Evolutionary conservation across 129 eudicot genomes (phyloP).

Genomic region (Tanacetum coccineum): DNA sequence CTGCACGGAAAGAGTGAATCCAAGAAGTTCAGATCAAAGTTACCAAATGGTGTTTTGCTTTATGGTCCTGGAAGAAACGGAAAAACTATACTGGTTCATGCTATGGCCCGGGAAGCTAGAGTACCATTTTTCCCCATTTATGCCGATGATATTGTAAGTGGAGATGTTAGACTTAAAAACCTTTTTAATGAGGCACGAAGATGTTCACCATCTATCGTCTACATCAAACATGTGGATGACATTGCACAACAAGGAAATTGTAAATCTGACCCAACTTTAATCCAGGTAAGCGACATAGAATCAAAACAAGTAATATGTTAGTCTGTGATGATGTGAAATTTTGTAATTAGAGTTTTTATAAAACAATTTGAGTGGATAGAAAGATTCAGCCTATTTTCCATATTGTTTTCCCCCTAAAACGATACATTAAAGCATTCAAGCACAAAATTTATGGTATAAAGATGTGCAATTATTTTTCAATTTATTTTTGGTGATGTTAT

Average conservation of each 20-base stretch:
- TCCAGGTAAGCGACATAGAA: background rate
- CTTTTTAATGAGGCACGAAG: background rate
- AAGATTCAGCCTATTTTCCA: too few relatives aligned
- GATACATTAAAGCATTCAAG: too few relatives aligned
- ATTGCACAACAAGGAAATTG: background rate
- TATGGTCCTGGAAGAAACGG: background rate
- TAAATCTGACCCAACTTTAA: background rate
- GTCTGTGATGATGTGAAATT: too few relatives aligned
- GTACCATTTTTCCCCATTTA: background rate
- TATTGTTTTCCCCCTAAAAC: too few relatives aligned
- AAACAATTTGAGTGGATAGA: too few relatives aligned
- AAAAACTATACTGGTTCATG: background rate
- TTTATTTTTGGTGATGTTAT: too few relatives aligned
- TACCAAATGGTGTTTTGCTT: background rate
- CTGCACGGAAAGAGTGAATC: background rate
- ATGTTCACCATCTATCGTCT: background rate
- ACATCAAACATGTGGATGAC: background rate
- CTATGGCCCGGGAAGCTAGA: background rate
- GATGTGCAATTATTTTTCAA: too few relatives aligned
- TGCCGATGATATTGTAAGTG: background rate
- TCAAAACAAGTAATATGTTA: background rate
- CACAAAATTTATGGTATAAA: too few relatives aligned
- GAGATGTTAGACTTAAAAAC: background rate
- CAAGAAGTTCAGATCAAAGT: background rate
- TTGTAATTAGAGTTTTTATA: too few relatives aligned